Base-by-base conservation (phyloP, 2,329 filamentous ascomycete species). In the Fusarium piperis region DNA sequence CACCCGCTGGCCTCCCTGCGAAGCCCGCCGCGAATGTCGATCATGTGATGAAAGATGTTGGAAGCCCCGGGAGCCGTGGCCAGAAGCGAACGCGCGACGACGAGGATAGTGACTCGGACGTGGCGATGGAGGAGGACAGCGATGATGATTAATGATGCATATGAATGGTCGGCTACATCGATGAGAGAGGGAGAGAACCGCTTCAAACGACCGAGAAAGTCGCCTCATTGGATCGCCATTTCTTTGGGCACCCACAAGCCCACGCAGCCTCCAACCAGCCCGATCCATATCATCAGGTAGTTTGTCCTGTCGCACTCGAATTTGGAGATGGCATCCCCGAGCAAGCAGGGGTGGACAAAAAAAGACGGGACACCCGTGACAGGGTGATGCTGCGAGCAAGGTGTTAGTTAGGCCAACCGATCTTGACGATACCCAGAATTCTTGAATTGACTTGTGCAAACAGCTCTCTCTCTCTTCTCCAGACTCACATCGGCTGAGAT, bases 311-410 rank as follows among this genome's bases (percentile, higher is more conserved):
- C 81, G 75, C 89, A 90, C 74, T 88, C 83, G 76, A 94, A 90
- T 58, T 84, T 85, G 74, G 85, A 85, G 88, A 98, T 93, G 59
- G 93, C 93, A 72, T 95, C 92, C 62, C 92, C 93, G 10, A 96
- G 93, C 79, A 93, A 90, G 82, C 96, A 98, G 26, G 96, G 95
- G 83, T 99, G 96, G 75, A 98, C 88, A 81, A 97, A 98, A 81
- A 95, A 98, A 56, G 90, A 89, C 41, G 94, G 94, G 65, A 91
- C 81, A 59, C 92, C 92, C 64, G 91, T 93, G 65, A 93, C 82
- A 59, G 96, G 95, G 85, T 98, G 94, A 81, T 97, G 91, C 90
- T 95, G 82, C 79, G 72, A 62, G 64, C 64, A 76, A 77, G 62
- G 53, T 70, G 76, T 86, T 83, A 84, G 83, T 83, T 73, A 75